Evolutionary conservation across 2,329 filamentous ascomycete species (phyloP), one percentile per base, ranked within the genome.

Genomic region (Apiospora rasikravindrae): DNA sequence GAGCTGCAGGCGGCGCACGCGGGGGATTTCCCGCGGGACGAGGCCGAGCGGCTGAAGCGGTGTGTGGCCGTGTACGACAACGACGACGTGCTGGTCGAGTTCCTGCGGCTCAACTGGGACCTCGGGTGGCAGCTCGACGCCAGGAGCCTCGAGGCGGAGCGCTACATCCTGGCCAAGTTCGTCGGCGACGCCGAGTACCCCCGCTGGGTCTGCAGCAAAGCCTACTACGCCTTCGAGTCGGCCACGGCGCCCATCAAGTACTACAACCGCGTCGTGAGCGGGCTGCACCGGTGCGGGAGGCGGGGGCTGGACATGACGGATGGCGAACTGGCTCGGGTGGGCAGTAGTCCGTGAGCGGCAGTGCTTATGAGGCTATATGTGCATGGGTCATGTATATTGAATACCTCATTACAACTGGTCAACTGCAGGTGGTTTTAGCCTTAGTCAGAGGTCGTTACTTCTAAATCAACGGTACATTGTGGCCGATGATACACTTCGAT

Each of bases 221-320:
- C 33, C 8, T 40, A 64, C 57, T 64, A 64, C 57, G 57, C 57
- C 57, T 64, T 64, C 57, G 57, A 64, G 57, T 64, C 57, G 33
- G 57, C 57, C 29, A 40, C 33, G 33, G 57, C 57, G 19, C 57
- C 57, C 29, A 64, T 64, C 57, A 64, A 64, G 57, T 64, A 64
- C 57, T 64, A 64, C 57, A 64, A 64, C 57, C 57, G 57, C 57
- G 57, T 64, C 19, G 57, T 64, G 33, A 64, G 57, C 57, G 57
- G 57, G 57, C 33, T 64, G 33, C 57, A 64, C 19, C 19, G 57
- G 19, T 64, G 57, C 19, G 57, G 57, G 57, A 19, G 57, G 22
- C 57, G 57, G 57, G 57, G 57, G 57, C 33, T 64, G 33, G 40
- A 40, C 57, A 64, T 64, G 57, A 40, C 57, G 11, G 57, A 64